These are phyloP conservation scores for Aureobasidium lini DNA, from an alignment of 2,329 filamentous ascomycete species.

Conservation along the genomic window DNA sequence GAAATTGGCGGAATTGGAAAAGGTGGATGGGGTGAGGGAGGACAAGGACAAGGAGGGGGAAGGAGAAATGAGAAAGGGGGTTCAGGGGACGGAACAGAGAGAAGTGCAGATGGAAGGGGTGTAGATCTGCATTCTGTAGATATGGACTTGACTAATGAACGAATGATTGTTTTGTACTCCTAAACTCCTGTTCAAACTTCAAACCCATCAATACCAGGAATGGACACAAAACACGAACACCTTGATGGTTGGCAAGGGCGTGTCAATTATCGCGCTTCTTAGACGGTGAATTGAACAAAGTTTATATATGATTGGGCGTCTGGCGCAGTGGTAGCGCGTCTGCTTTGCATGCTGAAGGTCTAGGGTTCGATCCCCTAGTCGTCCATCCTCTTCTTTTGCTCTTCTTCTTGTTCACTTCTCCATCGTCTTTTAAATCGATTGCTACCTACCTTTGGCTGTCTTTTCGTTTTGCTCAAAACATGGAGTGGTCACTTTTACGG, in stretches of 20 bases:
- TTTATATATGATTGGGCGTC: neutral
- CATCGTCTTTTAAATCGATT: neutral
- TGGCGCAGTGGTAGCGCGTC: conserved; percentile 12
- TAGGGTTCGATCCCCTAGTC: conserved; percentile 14
- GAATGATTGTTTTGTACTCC: neutral
- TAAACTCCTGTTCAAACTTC: neutral
- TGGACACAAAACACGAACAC: too few species aligned
- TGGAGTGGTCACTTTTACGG: too few species aligned
- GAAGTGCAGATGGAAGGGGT: neutral
- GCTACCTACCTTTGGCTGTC: neutral
- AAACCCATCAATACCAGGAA: too few species aligned
- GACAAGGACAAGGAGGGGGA: conserved; percentile 24
- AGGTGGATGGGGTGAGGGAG: conserved; percentile 40
- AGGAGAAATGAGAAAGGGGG: neutral
- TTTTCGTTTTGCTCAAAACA: neutral
- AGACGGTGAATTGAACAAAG: too few species aligned
- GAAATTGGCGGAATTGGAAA: conserved; percentile 25
- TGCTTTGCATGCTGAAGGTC: conserved; percentile 14
- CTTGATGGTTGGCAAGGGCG: neutral
- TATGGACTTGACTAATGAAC: neutral
- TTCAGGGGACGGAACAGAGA: neutral
- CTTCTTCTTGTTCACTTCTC: neutral
- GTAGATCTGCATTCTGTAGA: neutral
- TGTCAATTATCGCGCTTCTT: too few species aligned
- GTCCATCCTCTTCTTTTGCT: neutral